phyloP scores from a whole-genome alignment of 352 stramenopile genomes.

The Phytopythium chamaehyphon region DNA sequence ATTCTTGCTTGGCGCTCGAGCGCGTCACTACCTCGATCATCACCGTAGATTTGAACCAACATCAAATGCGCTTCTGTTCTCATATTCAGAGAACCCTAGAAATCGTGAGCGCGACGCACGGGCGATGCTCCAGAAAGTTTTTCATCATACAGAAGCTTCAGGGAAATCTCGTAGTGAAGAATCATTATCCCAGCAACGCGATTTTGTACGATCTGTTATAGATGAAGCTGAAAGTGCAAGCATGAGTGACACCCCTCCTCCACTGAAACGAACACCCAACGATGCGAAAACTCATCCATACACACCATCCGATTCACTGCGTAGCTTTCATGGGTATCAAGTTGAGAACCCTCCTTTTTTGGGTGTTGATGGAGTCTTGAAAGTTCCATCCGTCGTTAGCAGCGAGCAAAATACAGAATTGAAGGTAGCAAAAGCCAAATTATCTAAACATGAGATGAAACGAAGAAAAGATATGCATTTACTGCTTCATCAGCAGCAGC shows the following conservation, averaged over 20 bases:
- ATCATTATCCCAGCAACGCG: not conserved
- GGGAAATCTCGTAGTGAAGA: not conserved
- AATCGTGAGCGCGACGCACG: conserved; percentile 16
- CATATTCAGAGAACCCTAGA: conserved; percentile 8
- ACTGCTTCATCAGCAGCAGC: not conserved
- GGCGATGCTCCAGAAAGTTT: conserved; percentile 2
- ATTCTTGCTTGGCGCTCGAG: conserved; percentile 55
- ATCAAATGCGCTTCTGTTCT: not conserved
- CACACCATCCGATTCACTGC: no score
- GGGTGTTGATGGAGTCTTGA: conserved; percentile 1
- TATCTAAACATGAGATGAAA: not conserved
- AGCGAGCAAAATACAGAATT: not conserved
- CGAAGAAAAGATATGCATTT: conserved; percentile 4
- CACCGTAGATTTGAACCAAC: not conserved
- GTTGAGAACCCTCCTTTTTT: conserved; percentile 4
- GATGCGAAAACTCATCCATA: not conserved
- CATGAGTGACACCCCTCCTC: not conserved
- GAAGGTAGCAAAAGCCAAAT: not conserved
- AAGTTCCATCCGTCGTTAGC: not conserved
- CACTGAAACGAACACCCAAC: not conserved
- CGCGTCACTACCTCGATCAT: conserved; percentile 27
- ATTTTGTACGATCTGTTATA: not conserved
- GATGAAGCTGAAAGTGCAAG: not conserved
- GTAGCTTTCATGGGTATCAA: not conserved
- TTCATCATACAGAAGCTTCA: not conserved